These are phyloP conservation scores for Raphidocelis subcapitata DNA, from an alignment of 139 green algal species.

Conservation along the genomic window DNA sequence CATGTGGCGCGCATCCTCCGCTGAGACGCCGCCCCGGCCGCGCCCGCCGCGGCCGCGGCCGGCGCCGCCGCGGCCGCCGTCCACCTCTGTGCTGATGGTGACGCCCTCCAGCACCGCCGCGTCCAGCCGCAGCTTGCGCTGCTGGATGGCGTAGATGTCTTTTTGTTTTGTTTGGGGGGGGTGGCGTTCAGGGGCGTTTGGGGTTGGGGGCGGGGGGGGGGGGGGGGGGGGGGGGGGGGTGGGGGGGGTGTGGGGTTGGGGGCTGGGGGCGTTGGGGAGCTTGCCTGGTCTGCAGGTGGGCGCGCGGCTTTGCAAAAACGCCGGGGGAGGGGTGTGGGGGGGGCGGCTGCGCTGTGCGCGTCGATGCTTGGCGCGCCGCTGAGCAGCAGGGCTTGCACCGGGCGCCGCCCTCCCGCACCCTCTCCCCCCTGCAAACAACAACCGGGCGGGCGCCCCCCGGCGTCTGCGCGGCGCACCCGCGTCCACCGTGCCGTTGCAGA, in stretches of 20 bases:
- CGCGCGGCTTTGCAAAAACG: too few relatives aligned
- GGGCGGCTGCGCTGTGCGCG: conserved; percentile 39
- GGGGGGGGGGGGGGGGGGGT: too few relatives aligned
- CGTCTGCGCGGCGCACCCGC: conserved; percentile 33
- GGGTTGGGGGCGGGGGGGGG: too few relatives aligned
- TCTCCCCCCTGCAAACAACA: not conserved
- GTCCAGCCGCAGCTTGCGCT: conserved; percentile 88
- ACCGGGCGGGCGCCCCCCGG: not conserved
- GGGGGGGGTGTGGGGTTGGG: too few relatives aligned
- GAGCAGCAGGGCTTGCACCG: not conserved
- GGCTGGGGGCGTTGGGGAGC: too few relatives aligned
- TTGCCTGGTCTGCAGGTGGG: too few relatives aligned
- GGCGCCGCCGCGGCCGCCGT: not conserved
- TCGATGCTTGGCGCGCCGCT: not conserved
- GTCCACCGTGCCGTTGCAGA: conserved; percentile 82
- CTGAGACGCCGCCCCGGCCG: conserved; percentile 10
- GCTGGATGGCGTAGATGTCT: conserved; percentile 77
- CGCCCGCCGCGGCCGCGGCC: conserved; percentile 16
- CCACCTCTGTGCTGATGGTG: conserved; percentile 8
- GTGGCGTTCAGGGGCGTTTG: too few relatives aligned
- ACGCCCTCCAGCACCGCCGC: conserved; percentile 31
- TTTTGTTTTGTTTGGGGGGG: too few relatives aligned
- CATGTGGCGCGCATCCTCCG: conserved; percentile 49
- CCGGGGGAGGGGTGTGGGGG: too few relatives aligned
- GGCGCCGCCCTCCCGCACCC: not conserved